phyloP scores from a whole-genome alignment of 306 rosid species.

The Macrotyloma uniflorum region DNA sequence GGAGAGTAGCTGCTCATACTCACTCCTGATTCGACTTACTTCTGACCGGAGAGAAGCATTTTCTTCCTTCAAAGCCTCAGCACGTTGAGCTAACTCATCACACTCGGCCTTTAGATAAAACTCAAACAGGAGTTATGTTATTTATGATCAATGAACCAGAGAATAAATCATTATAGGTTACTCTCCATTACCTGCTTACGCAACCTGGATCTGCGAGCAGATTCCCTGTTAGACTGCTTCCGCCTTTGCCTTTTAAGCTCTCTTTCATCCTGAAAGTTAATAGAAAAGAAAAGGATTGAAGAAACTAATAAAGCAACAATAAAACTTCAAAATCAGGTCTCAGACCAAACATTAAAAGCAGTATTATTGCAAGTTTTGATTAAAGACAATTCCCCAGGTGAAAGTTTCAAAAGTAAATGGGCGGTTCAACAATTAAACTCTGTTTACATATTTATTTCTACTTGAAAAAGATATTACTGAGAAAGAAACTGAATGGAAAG shows the following conservation, averaged over 20 bases:
- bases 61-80: conserved; percentile 86
- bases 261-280: conserved; percentile 81
- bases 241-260: conserved; percentile 92
- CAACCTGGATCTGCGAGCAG: conserved; percentile 96
- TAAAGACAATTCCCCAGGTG: not conserved
- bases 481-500: not conserved
- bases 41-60: conserved; percentile 81
- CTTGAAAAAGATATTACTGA: not conserved
- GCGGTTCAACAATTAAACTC: not conserved
- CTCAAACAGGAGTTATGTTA: not conserved
- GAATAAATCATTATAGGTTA: conserved; percentile 12
- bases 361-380: conserved; percentile 2
- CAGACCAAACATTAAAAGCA: conserved; percentile 5
- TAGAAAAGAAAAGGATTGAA: conserved; percentile 12
- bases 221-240: conserved; percentile 97
- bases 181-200: conserved; percentile 81
- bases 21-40: conserved; percentile 78
- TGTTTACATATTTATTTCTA: not conserved
- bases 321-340: conserved; percentile 3
- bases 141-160: conserved; percentile 27
- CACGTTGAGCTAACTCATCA: conserved; percentile 91
- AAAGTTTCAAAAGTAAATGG: not conserved
- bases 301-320: conserved; percentile 21
- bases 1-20: conserved; percentile 82
- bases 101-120: conserved; percentile 81